Conservation (phyloP, 2,329 filamentous ascomycete genomes). For the Dactylellina leptospora region DNA sequence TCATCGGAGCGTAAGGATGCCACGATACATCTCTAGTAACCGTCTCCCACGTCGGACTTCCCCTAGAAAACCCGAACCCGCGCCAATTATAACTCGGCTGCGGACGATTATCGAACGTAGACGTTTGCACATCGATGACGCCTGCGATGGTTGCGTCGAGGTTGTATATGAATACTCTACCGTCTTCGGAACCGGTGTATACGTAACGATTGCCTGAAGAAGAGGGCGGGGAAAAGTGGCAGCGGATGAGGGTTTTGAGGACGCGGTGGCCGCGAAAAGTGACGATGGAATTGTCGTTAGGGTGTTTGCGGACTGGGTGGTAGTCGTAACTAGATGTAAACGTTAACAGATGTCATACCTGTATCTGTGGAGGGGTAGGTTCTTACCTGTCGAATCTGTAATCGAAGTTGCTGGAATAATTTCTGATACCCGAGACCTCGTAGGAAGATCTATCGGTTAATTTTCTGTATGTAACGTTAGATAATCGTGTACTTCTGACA, state of each 20-base stretch:
- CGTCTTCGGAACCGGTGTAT: slow-evolving; percentile 89
- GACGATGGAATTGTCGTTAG: slow-evolving; percentile 87
- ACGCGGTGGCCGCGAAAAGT: slow-evolving; percentile 93
- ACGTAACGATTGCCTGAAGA: slow-evolving; percentile 92
- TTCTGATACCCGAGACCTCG: slow-evolving; percentile 29
- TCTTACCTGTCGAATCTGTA: slow-evolving; percentile 75
- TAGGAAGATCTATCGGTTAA: slow-evolving; percentile 55
- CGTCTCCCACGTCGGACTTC: slow-evolving; percentile 72
- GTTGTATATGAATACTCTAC: slow-evolving; percentile 91
- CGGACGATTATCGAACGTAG: slow-evolving; percentile 72
- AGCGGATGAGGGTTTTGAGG: slow-evolving; percentile 87
- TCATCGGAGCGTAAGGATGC: slow-evolving; percentile 83
- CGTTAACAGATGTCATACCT: background rate
- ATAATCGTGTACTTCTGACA: background rate
- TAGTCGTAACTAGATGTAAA: slow-evolving; percentile 47
- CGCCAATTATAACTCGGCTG: slow-evolving; percentile 65
- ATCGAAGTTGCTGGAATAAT: slow-evolving; percentile 70
- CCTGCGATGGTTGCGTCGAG: slow-evolving; percentile 84
- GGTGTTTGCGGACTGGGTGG: slow-evolving; percentile 67
- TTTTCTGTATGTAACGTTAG: slow-evolving; percentile 52
- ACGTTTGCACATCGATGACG: slow-evolving; percentile 77
- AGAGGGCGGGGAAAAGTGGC: slow-evolving; percentile 88
- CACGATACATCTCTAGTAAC: slow-evolving; percentile 88
- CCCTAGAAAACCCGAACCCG: slow-evolving; percentile 66
- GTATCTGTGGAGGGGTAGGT: background rate